Evolutionary conservation across 768 basidiomycete genomes (phyloP), one percentile per base, ranked within the genome.

Genomic region (Amanita phalloides): DNA sequence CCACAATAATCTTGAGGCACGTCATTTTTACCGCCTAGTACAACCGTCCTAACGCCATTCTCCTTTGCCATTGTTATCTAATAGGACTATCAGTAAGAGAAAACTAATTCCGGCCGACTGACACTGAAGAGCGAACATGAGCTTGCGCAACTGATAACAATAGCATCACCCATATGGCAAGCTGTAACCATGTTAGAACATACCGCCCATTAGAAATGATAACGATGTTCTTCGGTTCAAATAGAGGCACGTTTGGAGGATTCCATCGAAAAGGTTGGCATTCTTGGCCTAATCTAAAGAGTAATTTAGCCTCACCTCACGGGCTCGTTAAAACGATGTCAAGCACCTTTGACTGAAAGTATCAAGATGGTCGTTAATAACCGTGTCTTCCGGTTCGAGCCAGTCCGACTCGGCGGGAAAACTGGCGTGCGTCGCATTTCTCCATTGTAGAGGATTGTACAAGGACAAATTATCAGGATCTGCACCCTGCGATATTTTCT

Each of bases 41-140:
- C 78, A n/a, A 76, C 74, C 6, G 75, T 78, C 58, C 67, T 76
- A 23, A 71, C 74, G 30, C 78, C 77, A 54, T 82, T 77, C 37
- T 71, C 64, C 61, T 81, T 82, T 0, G 73, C 62, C 78, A 83
- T 79, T 21, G 78, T 76, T 54, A 81, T 74, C 78, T 80, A 54
- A 25, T 20, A 53, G 33, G 25, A 10, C 14, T 39, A 43, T 42
- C 35, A 28, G 32, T n/a, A 36, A 48, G 17, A 6, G 41, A 36
- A 20, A 23, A 20, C 10, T n/a, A 28, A 21, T 33, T 21, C 51
- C 25, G 23, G 26, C 56, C 44, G 21, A 66, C 68, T 44, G 49
- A 74, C 72, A 53, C 71, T 71, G 60, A 75, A 75, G 21, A 74
- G 55, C 6, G 72, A 72, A 56, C 74, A 75, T 10, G 73, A 73